Conservation (phyloP, 345 rosid species). For the Boechera retrofracta region DNA sequence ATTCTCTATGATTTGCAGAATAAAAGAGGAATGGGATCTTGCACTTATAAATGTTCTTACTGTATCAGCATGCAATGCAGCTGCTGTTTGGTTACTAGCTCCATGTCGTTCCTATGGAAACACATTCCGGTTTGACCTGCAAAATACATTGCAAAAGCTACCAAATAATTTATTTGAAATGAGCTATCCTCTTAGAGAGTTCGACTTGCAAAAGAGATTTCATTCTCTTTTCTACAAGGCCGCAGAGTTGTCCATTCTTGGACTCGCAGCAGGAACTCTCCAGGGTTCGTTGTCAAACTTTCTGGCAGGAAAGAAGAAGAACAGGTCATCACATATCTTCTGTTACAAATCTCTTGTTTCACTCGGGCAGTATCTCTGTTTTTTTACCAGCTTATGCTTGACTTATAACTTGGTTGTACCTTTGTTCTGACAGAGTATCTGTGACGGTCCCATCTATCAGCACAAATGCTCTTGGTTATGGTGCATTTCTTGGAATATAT, state of each 20-base stretch:
- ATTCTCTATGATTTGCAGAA: constrained; percentile 48
- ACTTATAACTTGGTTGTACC: constrained; percentile 1
- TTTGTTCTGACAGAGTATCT: constrained; percentile 61
- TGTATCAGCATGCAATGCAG: constrained; percentile 80
- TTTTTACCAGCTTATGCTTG: not conserved
- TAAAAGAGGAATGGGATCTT: constrained; percentile 95
- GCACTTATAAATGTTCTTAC: constrained; percentile 89
- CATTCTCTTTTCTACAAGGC: constrained; percentile 91
- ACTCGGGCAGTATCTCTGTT: not conserved
- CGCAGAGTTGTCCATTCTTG: constrained; percentile 83
- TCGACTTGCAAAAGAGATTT: constrained; percentile 82
- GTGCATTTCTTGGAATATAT: constrained; percentile 89
- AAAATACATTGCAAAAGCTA: constrained; percentile 92
- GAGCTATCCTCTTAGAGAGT: constrained; percentile 92
- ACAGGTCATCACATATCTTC: constrained; percentile 56
- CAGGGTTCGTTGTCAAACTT: constrained; percentile 83
- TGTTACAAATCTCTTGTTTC: not conserved
- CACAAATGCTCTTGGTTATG: constrained; percentile 77
- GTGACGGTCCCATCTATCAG: constrained; percentile 77
- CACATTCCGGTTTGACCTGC: constrained; percentile 88
- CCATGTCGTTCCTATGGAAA: constrained; percentile 96
- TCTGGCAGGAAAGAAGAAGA: constrained; percentile 72
- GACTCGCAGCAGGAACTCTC: constrained; percentile 73
- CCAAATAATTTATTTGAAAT: constrained; percentile 92
- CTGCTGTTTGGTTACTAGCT: constrained; percentile 89